These are phyloP conservation scores for Corynespora cassiicola DNA, from an alignment of 2,329 filamentous ascomycete genomes.

Conservation along the genomic window DNA sequence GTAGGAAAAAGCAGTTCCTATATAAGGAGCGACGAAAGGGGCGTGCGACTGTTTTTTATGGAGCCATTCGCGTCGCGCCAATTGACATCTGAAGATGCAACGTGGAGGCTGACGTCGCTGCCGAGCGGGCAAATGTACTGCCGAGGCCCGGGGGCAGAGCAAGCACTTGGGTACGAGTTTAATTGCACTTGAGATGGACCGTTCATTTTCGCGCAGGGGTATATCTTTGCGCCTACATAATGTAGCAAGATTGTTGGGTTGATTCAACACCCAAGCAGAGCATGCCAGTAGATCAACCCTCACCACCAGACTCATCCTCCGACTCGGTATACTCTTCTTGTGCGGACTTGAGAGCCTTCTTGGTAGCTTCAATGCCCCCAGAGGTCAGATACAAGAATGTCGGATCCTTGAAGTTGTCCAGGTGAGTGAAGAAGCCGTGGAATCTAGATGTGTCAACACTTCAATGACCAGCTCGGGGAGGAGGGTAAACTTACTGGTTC, in stretches of 20 bases:
- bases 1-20: background rate
- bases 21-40: constrained; percentile 3
- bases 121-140: constrained; percentile 9
- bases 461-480: background rate
- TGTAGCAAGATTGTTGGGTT: no score
- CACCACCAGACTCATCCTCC: constrained; percentile 43
- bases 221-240: no score
- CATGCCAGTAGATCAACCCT: no score
- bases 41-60: constrained; percentile 12
- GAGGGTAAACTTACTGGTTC: constrained; percentile 71
- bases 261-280: no score
- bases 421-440: constrained; percentile 57
- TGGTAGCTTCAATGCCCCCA: constrained; percentile 54
- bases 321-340: constrained; percentile 42
- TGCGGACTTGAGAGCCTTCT: constrained; percentile 37
- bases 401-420: constrained; percentile 58
- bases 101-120: constrained; percentile 41
- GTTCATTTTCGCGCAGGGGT: no score
- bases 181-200: no score
- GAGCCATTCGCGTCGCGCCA: constrained; percentile 22
- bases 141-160: no score
- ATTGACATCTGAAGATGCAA: constrained; percentile 40
- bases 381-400: constrained; percentile 58
- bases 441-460: constrained; percentile 35
- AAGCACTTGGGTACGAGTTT: no score